A percentile compares a stretch with the other conserved stretches of the same genome.
Conservation (phyloP, 345 rosid species). For the Durio zibethinus region DNA sequence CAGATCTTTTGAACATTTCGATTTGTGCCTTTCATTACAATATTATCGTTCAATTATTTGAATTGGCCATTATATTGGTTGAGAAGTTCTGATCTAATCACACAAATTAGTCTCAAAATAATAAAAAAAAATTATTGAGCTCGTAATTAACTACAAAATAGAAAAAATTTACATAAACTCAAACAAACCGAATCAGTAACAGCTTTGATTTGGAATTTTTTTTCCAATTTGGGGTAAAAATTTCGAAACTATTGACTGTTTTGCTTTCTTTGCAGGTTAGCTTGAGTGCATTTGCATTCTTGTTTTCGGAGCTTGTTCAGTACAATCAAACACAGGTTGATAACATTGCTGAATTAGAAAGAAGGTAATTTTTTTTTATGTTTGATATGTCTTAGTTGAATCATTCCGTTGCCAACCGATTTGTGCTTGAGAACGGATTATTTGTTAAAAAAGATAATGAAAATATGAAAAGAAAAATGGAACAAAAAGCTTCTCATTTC, state of each 20-base stretch:
- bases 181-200: not conserved
- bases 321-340: conserved; percentile 97
- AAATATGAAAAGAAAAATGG: not conserved
- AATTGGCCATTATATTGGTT: not conserved
- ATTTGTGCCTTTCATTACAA: not conserved
- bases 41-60: not conserved
- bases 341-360: conserved; percentile 87
- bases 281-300: conserved; percentile 48
- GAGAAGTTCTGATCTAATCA: not conserved
- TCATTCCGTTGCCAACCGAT: not conserved
- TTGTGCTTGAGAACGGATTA: not conserved
- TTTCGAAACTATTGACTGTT: not conserved
- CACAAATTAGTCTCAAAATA: not conserved
- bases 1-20: not conserved
- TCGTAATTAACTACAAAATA: not conserved
- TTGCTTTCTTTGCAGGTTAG: conserved; percentile 45
- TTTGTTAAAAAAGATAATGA: not conserved
- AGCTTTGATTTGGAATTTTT: not conserved
- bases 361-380: conserved; percentile 48
- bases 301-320: conserved; percentile 89
- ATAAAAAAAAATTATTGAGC: not conserved
- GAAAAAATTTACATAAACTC: not conserved
- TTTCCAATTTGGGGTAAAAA: not conserved
- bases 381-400: not conserved
- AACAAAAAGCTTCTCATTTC: not conserved